Evolutionary conservation across 2,329 filamentous ascomycete genomes (phyloP).

Genomic region (Penicillium brasilianum): DNA sequence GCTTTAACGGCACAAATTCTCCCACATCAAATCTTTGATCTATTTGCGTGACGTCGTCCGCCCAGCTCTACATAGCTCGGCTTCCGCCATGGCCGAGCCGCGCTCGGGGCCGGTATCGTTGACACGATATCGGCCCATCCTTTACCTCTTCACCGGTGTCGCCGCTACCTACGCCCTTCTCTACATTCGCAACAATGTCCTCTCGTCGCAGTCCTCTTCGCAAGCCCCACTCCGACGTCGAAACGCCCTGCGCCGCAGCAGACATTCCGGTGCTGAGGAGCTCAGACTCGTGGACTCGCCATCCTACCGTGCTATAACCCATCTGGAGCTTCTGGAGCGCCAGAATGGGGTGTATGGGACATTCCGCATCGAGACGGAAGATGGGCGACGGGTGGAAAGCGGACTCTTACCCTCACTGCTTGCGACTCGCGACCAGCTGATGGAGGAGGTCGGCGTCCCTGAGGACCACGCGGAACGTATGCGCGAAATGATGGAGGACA

Average conservation of each 20-base stretch:
- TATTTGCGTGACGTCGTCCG: slow-evolving; percentile 17
- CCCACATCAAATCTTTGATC: neutral
- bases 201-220: slow-evolving; percentile 31
- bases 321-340: slow-evolving; percentile 47
- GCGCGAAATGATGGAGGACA: slow-evolving; percentile 52
- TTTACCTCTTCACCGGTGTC: slow-evolving; percentile 50
- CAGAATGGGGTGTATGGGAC: slow-evolving; percentile 50
- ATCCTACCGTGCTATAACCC: slow-evolving; percentile 45
- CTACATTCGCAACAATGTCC: slow-evolving; percentile 44
- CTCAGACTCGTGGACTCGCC: slow-evolving; percentile 36
- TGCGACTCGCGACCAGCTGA: slow-evolving; percentile 48
- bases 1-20: neutral
- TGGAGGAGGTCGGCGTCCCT: slow-evolving; percentile 47
- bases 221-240: slow-evolving; percentile 44
- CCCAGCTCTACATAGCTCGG: slow-evolving; percentile 25
- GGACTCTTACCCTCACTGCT: slow-evolving; percentile 50
- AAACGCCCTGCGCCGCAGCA: slow-evolving; percentile 45
- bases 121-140: slow-evolving; percentile 46
- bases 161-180: slow-evolving; percentile 50
- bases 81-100: slow-evolving; percentile 39
- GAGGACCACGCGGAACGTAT: slow-evolving; percentile 47
- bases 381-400: slow-evolving; percentile 48
- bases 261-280: slow-evolving; percentile 37
- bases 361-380: slow-evolving; percentile 50
- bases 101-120: slow-evolving; percentile 39